Evolutionary conservation across 2,329 filamentous ascomycete species (phyloP).

Genomic region (Rachicladosporium sp.): DNA sequence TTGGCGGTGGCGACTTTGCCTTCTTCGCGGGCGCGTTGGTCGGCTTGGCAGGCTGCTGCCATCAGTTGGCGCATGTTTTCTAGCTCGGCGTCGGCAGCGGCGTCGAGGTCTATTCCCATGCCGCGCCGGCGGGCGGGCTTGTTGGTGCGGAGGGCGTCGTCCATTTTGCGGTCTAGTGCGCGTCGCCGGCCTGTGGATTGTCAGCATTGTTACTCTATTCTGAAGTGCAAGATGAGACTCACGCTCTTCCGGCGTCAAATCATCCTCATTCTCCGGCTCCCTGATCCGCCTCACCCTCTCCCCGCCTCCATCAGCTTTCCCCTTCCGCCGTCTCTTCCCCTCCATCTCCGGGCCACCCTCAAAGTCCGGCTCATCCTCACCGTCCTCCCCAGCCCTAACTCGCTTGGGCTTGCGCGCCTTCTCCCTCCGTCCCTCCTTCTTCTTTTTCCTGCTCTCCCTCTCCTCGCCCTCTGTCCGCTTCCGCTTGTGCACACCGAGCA

Average conservation of each 20-base stretch:
- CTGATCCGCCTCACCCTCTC: constrained; percentile 28
- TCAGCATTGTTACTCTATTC: neutral
- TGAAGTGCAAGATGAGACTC: constrained; percentile 22
- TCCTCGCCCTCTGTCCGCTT: constrained; percentile 51
- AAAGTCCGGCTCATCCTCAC: constrained; percentile 33
- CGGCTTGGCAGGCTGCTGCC: constrained; percentile 77
- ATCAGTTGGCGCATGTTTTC: constrained; percentile 78
- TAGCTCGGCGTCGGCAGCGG: constrained; percentile 81
- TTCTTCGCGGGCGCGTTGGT: constrained; percentile 68
- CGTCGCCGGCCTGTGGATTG: constrained; percentile 49
- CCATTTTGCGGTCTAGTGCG: constrained; percentile 76
- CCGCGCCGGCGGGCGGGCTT: constrained; percentile 63
- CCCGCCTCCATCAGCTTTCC: constrained; percentile 26
- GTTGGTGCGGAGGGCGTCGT: constrained; percentile 75
- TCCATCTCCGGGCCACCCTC: constrained; percentile 41
- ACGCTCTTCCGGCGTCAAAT: constrained; percentile 74
- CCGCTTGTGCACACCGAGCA: constrained; percentile 51
- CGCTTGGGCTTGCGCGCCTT: constrained; percentile 38
- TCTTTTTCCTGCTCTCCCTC: constrained; percentile 52
- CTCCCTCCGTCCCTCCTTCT: constrained; percentile 44
- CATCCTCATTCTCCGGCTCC: constrained; percentile 61
- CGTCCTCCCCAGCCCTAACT: constrained; percentile 30
- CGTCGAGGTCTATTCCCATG: constrained; percentile 84
- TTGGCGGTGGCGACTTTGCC: constrained; percentile 81
- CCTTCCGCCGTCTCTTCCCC: constrained; percentile 40